These are phyloP conservation scores for Leccinum rimulosum DNA, from an alignment of 768 basidiomycete species.

Conservation along the genomic window DNA sequence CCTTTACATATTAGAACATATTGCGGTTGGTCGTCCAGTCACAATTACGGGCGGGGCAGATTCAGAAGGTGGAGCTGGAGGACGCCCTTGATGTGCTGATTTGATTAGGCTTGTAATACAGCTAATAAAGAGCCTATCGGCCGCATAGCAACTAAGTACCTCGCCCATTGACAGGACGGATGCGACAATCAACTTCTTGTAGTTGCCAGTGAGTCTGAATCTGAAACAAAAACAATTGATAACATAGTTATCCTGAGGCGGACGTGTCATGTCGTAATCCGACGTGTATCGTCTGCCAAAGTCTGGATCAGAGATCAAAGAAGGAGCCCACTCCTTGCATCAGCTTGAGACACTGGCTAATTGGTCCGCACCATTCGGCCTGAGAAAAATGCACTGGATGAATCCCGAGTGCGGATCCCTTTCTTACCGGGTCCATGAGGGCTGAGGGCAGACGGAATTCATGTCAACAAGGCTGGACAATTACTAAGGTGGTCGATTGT, in stretches of 20 bases:
- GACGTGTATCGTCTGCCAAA: background rate
- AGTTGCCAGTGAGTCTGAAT: background rate
- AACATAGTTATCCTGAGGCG: background rate
- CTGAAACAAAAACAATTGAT: slow-evolving; percentile 9
- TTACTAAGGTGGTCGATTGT: slow-evolving; percentile 10
- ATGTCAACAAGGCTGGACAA: slow-evolving; percentile 20
- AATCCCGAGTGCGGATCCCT: slow-evolving; percentile 21
- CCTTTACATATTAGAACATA: background rate
- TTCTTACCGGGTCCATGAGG: slow-evolving; percentile 8
- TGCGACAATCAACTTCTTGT: background rate
- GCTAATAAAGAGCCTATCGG: background rate
- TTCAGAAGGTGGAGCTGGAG: background rate
- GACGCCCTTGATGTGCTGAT: background rate
- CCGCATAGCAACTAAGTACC: background rate
- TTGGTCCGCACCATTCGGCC: slow-evolving; percentile 2
- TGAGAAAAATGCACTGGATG: slow-evolving; percentile 12
- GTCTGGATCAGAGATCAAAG: slow-evolving; percentile 7
- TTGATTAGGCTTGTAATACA: background rate
- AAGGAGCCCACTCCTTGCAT: slow-evolving; percentile 2
- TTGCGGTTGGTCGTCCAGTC: background rate
- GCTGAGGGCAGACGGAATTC: slow-evolving; percentile 17
- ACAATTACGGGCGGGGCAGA: background rate
- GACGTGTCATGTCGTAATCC: slow-evolving; percentile 7
- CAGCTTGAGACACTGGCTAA: slow-evolving; percentile 12
- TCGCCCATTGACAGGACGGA: too few species aligned